Evolutionary conservation across 306 rosid species (phyloP), one percentile per base, ranked within the genome.

Genomic region (Arachis hypogaea): DNA sequence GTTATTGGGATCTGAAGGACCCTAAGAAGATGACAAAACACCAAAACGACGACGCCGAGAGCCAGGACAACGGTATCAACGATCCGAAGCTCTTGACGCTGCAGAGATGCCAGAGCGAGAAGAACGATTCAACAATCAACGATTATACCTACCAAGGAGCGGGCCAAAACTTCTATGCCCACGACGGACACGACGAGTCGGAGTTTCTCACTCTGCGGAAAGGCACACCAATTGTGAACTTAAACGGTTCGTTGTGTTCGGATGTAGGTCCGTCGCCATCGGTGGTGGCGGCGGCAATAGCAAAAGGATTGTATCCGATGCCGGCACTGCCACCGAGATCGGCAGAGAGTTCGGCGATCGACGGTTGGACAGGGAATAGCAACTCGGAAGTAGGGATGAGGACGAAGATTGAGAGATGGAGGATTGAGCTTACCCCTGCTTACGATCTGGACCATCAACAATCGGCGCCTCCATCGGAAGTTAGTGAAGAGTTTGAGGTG

Each of bases 351-450:
- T 84, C 88, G 2, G 30, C 56, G 22, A 7, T 82, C 43, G 94
- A 85, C 2, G 95, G 75, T 2, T 88, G 97, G 94, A 59, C 85
- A 41, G 90, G 83, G 75, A 59, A 78, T 9, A 88, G 68, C 7
- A 73, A 84, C 29, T 71, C 82, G 5, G 94, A 86, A 44, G 94
- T 85, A 44, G 91, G 87, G 46, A 72, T 91, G 29, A 89, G 75
- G 78, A 85, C 88, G 7, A 93, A 93, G 82, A 91, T 91, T 0
- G 89, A 86, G 70, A 75, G 86, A 56, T 94, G 98, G 98, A 69
- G 85, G 59, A 69, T 77, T 9, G 96, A 89, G 80, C 67, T 89
- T 2, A 85, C 90, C 0, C 88, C 96, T 3, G 76, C 85, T 33
- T 84, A 76, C 38, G 90, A 78, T 14, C 71, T 7, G 29, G 65